Evolutionary conservation across 78 protist species (phyloP), one percentile per base, ranked within the genome.

Genomic region (Cavenderia fasciculata): DNA sequence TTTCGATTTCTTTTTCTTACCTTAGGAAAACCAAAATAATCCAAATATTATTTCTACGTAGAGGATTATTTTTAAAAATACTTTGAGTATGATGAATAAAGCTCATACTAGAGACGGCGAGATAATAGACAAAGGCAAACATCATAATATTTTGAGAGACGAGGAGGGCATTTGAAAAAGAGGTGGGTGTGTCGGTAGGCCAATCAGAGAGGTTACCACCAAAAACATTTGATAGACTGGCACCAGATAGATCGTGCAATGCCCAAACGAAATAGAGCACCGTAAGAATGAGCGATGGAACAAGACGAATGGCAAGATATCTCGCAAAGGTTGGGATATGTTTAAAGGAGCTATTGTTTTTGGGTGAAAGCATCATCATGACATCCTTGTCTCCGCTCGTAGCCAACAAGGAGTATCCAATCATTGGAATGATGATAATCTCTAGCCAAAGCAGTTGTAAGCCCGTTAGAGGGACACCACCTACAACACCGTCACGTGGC

Each of bases 101-200:
- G 43, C 90, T 82, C 2, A 82, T 47, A 44, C 90, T 82, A 16
- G 90, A 54, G 18, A 82, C 47, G 21, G 72, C 59, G 2, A 87
- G 47, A 40, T 87, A 87, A 61, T 56, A 87, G 18, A 87, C 93
- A 65, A 87, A 68, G 2, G 86, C 86, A 70, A 87, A 71, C 86
- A 87, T 72, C 82, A 87, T 77, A 10, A 87, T 73, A 27, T 87
- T 87, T 40, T 87, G 93, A 14, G 93, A 87, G 0, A 77, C 66
- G 27, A 87, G 18, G 1, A 87, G 23, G 0, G 90, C 76, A 7
- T 71, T 41, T 25, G 93, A 72, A 44, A 43, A 68, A 4, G 77
- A 31, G 3, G 10, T 19, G 4, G 54, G 47, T 23, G 54, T 5
- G 16, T 43, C 19, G 5, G 14, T 27, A 18, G 3, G 4, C 86